Percentiles rank a stretch among this genome's conserved stretches.
Evolutionary conservation across 495 filamentous ascomycete species (phyloP).

Genomic region (Trichoderma asperelloides): DNA sequence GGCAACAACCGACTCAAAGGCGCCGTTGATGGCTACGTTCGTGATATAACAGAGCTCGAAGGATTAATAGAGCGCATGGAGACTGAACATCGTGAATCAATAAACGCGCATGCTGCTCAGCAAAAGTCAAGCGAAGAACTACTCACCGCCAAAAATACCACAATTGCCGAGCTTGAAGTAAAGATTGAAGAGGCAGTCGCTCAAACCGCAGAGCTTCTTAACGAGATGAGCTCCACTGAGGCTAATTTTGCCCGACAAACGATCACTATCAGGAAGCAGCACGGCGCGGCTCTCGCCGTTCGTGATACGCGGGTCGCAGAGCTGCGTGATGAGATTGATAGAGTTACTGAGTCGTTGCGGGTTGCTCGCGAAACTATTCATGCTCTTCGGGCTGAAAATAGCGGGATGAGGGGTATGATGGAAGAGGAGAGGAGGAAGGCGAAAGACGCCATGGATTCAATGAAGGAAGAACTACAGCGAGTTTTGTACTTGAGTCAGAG

Average conservation of each 20-base stretch:
- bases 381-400: conserved; percentile 29
- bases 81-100: conserved; percentile 31
- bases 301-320: conserved; percentile 35
- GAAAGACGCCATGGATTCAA: conserved; percentile 43
- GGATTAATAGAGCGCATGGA: conserved; percentile 51
- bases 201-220: conserved; percentile 22
- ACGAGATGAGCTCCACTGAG: conserved; percentile 34
- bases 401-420: conserved; percentile 18
- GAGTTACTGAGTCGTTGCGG: conserved; percentile 25
- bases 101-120: conserved; percentile 22
- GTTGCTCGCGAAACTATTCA: conserved; percentile 28
- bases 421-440: conserved; percentile 39
- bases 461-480: conserved; percentile 34
- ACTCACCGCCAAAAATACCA: conserved; percentile 4
- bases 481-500: conserved; percentile 29
- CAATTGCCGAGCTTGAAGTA: conserved; percentile 19
- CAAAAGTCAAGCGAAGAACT: conserved; percentile 14
- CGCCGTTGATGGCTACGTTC: conserved; percentile 54
- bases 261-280: conserved; percentile 21
- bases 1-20: conserved; percentile 51
- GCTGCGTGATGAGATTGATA: conserved; percentile 29
- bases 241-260: conserved; percentile 32
- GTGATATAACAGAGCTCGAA: conserved; percentile 57
- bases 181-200: conserved; percentile 18
- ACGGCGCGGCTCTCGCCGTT: conserved; percentile 31